phyloP scores from a whole-genome alignment of 345 rosid genomes.

The Garcia nutans region DNA sequence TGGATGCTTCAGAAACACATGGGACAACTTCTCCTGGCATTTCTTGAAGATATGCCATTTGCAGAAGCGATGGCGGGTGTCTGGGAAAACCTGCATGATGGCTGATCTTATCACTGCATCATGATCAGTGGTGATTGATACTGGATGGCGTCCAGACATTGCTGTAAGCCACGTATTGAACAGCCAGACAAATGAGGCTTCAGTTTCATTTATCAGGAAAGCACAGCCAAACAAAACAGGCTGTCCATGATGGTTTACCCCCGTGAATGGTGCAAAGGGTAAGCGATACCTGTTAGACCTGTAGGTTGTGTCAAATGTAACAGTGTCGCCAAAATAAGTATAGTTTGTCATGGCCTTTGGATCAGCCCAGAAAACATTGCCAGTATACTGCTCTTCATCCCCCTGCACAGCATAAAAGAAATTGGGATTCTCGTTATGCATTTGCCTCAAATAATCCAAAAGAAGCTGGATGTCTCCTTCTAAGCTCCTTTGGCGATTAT shows the following conservation, averaged over 20 bases:
- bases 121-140: slow-evolving; percentile 59
- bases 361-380: slow-evolving; percentile 59
- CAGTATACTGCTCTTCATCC: slow-evolving; percentile 36
- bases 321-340: slow-evolving; percentile 52
- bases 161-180: slow-evolving; percentile 58
- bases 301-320: slow-evolving; percentile 51
- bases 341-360: slow-evolving; percentile 44
- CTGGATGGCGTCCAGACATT: slow-evolving; percentile 53
- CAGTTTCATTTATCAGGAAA: slow-evolving; percentile 51
- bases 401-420: slow-evolving; percentile 53
- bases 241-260: slow-evolving; percentile 67
- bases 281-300: slow-evolving; percentile 47
- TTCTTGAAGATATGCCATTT: slow-evolving; percentile 58
- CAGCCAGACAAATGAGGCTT: slow-evolving; percentile 60
- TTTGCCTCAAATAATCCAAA: slow-evolving; percentile 60
- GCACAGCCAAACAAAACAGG: slow-evolving; percentile 64
- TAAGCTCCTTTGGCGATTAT: slow-evolving; percentile 44
- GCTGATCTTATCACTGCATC: slow-evolving; percentile 54
- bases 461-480: slow-evolving; percentile 58
- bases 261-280: slow-evolving; percentile 59
- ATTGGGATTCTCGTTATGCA: slow-evolving; percentile 40
- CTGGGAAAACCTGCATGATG: slow-evolving; percentile 51
- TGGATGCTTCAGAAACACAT: slow-evolving; percentile 44
- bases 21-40: slow-evolving; percentile 52
- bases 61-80: slow-evolving; percentile 57